phyloP scores from a whole-genome alignment of 129 eudicot genomes.

The Flaveria linearis region DNA sequence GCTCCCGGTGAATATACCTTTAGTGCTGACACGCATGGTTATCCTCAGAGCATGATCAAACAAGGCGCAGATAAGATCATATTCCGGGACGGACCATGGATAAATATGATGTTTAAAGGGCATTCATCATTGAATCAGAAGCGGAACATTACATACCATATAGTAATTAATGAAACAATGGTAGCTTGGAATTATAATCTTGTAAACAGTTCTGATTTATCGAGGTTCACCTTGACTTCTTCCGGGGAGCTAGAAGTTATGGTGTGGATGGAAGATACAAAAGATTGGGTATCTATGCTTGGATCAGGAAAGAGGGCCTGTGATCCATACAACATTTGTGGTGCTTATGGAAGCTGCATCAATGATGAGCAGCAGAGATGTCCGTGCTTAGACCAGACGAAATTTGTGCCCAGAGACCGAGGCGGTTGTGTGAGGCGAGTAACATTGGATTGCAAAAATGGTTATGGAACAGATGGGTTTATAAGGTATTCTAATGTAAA shows the following conservation, averaged over 20 bases:
- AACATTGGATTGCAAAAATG: constrained; percentile 34
- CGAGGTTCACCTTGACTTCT: constrained; percentile 28
- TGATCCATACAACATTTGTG: constrained; percentile 3
- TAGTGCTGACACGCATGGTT: constrained; percentile 15
- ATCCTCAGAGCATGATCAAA: constrained; percentile 25
- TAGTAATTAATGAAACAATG: constrained; percentile 24
- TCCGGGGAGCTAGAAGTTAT: constrained; percentile 33
- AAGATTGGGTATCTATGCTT: not conserved
- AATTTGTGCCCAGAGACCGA: not conserved
- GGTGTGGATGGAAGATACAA: not conserved
- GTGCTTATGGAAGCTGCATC: constrained; percentile 12
- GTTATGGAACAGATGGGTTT: constrained; percentile 41
- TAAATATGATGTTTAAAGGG: constrained; percentile 20
- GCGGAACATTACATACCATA: not conserved
- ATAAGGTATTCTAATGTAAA: constrained; percentile 23
- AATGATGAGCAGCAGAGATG: not conserved
- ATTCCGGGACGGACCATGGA: constrained; percentile 35
- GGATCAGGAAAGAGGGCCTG: not conserved
- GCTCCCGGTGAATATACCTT: constrained; percentile 22
- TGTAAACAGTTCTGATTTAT: constrained; percentile 11
- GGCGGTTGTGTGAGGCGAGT: constrained; percentile 49
- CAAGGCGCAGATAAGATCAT: not conserved
- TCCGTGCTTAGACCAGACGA: not conserved
- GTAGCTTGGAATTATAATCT: constrained; percentile 27
- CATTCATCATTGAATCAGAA: constrained; percentile 5